A percentile compares a stretch with the other conserved stretches of the same genome.
These are phyloP conservation scores for Heritiera fomes DNA, from an alignment of 345 rosid species.

Conservation along the genomic window DNA sequence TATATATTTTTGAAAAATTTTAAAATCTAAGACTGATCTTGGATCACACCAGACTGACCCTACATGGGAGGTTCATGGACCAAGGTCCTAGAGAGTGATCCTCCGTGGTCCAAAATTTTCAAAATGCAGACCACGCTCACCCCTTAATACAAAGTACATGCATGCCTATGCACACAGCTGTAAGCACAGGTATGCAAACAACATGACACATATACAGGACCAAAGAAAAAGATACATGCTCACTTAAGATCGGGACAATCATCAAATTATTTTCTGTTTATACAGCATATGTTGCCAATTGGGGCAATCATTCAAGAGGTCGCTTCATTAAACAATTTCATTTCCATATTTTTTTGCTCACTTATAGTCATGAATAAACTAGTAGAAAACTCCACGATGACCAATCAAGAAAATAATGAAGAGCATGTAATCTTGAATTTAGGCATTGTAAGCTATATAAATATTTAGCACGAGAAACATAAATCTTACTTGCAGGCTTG, in stretches of 20 bases:
- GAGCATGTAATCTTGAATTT: background rate
- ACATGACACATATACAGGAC: constrained; percentile 18
- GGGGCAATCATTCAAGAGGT: background rate
- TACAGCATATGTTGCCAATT: background rate
- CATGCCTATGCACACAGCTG: no score
- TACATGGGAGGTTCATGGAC: no score
- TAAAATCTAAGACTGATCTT: no score
- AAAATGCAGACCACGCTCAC: no score
- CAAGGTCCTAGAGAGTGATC: no score
- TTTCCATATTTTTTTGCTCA: background rate
- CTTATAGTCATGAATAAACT: background rate
- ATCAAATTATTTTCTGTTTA: background rate
- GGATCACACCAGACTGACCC: no score
- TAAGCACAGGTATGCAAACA: background rate
- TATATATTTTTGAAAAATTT: no score
- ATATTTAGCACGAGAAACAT: background rate
- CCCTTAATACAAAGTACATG: no score
- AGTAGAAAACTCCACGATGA: background rate
- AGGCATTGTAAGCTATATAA: background rate
- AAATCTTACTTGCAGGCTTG: constrained; percentile 56
- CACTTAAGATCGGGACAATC: background rate
- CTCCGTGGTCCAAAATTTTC: no score
- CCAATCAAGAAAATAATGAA: constrained; percentile 2
- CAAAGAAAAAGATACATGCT: constrained; percentile 37
- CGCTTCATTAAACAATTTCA: background rate